A percentile compares a stretch with the other conserved stretches of the same genome.
phyloP scores from a whole-genome alignment of 352 stramenopile species.

The Peronospora tabacina region DNA sequence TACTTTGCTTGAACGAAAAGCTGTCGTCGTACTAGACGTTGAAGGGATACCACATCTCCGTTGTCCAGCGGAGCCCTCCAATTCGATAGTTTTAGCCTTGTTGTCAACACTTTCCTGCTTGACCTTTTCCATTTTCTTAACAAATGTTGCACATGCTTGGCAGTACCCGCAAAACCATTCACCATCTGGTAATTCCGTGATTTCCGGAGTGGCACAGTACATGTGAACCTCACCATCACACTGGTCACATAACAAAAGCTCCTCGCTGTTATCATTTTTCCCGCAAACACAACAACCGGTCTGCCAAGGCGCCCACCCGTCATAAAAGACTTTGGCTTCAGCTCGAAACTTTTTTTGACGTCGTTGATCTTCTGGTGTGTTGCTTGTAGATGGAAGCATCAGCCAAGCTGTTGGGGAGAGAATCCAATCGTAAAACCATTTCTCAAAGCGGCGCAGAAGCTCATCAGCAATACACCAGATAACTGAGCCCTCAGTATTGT shows the following conservation, averaged over 20 bases:
- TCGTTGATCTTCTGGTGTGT: conserved; percentile 36
- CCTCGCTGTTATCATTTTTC: conserved; percentile 65
- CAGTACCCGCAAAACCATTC: conserved; percentile 84
- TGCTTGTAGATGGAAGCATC: conserved; percentile 48
- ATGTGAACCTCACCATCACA: conserved; percentile 87
- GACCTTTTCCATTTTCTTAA: conserved; percentile 25
- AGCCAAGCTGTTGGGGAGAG: conserved; percentile 72
- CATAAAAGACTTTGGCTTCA: conserved; percentile 55
- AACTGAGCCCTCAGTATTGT: conserved; percentile 74
- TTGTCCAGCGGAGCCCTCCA: not conserved
- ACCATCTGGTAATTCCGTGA: conserved; percentile 61
- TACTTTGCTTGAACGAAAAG: conserved; percentile 4
- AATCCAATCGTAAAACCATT: conserved; percentile 85
- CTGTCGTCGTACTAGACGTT: conserved; percentile 3
- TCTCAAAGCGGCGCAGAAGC: conserved; percentile 73
- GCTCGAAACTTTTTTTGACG: conserved; percentile 55
- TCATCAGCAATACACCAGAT: conserved; percentile 72
- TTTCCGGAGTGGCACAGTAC: conserved; percentile 62
- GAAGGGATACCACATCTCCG: not conserved
- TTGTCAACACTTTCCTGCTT: conserved; percentile 10
- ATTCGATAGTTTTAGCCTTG: conserved; percentile 5
- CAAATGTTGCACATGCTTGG: conserved; percentile 43
- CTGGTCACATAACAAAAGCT: conserved; percentile 78
- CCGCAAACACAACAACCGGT: conserved; percentile 69
- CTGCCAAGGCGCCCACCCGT: conserved; percentile 72